These are phyloP conservation scores for Chiua virens DNA, from an alignment of 768 basidiomycete species.

Conservation along the genomic window DNA sequence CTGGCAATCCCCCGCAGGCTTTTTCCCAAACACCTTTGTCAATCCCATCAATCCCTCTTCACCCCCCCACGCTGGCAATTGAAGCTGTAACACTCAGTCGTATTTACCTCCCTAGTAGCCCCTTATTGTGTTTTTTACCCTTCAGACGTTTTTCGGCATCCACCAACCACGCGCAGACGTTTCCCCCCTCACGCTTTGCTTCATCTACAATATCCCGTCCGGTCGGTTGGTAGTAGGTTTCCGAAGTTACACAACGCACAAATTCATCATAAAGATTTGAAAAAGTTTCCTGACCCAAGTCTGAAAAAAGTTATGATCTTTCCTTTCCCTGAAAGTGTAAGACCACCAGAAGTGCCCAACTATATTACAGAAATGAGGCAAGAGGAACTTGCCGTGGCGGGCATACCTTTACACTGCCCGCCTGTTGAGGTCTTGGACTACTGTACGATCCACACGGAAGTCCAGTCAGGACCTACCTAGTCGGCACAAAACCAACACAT, in stretches of 20 bases:
- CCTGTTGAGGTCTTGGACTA: no score
- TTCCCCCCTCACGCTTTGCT: slow-evolving; percentile 14
- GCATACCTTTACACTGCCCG: no score
- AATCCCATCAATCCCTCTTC: slow-evolving; percentile 51
- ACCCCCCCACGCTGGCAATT: slow-evolving; percentile 39
- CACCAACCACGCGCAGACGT: not conserved
- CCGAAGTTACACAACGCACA: slow-evolving; percentile 29
- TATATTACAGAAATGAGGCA: no score
- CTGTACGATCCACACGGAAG: no score
- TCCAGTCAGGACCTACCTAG: no score
- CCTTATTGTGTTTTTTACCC: slow-evolving; percentile 1
- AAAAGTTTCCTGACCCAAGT: slow-evolving; percentile 4
- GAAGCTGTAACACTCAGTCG: slow-evolving; percentile 26
- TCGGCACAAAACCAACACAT: not conserved
- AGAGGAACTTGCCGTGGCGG: no score
- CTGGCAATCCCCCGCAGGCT: slow-evolving; percentile 51
- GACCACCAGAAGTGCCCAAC: no score
- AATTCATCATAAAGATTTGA: slow-evolving; percentile 41
- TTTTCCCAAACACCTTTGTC: slow-evolving; percentile 49
- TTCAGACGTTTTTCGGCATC: slow-evolving; percentile 13
- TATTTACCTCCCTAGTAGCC: slow-evolving; percentile 11
- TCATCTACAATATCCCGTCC: slow-evolving; percentile 25
- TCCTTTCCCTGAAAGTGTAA: no score
- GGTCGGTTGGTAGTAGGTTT: slow-evolving; percentile 13
- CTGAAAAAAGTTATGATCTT: not conserved